Evolutionary conservation across 2,329 filamentous ascomycete species (phyloP), one percentile per base, ranked within the genome.

Genomic region (Alternaria sp.): DNA sequence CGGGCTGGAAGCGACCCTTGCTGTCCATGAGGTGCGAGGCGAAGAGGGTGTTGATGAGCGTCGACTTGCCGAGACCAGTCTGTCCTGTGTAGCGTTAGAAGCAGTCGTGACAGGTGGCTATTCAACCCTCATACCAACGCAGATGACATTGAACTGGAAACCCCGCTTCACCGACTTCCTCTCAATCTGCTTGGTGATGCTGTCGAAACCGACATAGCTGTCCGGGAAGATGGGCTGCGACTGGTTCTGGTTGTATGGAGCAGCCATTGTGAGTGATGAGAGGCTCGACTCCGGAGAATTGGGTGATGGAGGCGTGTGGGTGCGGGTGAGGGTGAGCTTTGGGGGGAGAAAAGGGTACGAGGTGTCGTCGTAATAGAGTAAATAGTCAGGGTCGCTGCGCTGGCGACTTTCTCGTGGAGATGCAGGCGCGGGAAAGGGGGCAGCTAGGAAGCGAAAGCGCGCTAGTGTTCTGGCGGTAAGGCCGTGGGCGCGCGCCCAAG

Each of bases 131-230:
- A 81, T 87, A 98, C 95, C 95, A 81, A 98, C 95, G 81, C 94
- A 97, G 83, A 98, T 98, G 79, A 98, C 91, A 82, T 99, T 99
- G 89, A 99, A 99, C 84, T 99, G 95, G 84, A 99, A 99, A 76
- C 95, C 95, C 84, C 95, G 93, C 89, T 99, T 99, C 85, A 99
- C 83, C 80, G 98, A 91, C 91, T 99, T 99, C 85, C 92, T 92
- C 90, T 99, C 95, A 76, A 99, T 99, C 87, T 99, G 95, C 73
- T 91, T 93, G 75, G 95, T 99, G 87, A 99, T 99, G 86, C 93
- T 97, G 86, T 99, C 95, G 86, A 99, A 99, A 89, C 95, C 95
- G 82, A 99, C 95, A 87, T 98, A 95, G 90, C 91, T 97, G 82
- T 95, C 90, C 78, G 95, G 95, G 83, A 92, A 95, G 80, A 90